Evolutionary conservation across 164 flowering plant species (phyloP), one percentile per base, ranked within the genome.

Genomic region (Buxus sempervirens): DNA sequence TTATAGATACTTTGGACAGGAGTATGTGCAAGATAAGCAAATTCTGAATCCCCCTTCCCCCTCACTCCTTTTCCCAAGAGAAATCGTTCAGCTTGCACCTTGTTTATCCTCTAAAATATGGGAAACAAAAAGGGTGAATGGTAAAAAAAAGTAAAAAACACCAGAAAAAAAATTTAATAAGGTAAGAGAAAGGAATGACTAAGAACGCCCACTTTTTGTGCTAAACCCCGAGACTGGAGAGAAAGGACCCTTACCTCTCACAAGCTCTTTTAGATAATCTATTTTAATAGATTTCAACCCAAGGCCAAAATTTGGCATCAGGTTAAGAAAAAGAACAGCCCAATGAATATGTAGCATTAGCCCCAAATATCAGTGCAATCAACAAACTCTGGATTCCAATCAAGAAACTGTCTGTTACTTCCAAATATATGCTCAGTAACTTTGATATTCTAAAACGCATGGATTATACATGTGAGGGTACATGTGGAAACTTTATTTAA

Each of bases 1-100:
- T 71, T 81, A 78, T 79, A 81, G 70, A 72, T 60, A 61, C 55
- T n/a, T 68, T 78, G 54, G 60, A 73, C 68, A 58, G 65, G 74
- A 69, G 49, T 27, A 68, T 66, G 62, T 53, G 66, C 57, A 49
- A 55, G 54, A 72, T 72, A 57, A 69, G 45, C 54, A 65, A 45
- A 45, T 41, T 15, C 5, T 15, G 51, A 10, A 10, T 15, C 13
- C 54, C 56, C 18, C 58, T 74, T 62, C 74, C 51, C 72, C 79
- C 77, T 80, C 72, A 72, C 75, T 66, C 61, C 71, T 65, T 27
- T 25, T 8, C 45, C 72, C 76, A 76, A 79, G 36, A 58, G 54
- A 53, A 41, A 62, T 66, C 38, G 7, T 32, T 32, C 38, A 7
- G 38, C 38, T 32, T 7, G 7, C 38, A 32, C 38, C 38, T 3